Base-by-base conservation (phyloP, 1,139 yeast genomes). In the Geotrichum candidum region DNA sequence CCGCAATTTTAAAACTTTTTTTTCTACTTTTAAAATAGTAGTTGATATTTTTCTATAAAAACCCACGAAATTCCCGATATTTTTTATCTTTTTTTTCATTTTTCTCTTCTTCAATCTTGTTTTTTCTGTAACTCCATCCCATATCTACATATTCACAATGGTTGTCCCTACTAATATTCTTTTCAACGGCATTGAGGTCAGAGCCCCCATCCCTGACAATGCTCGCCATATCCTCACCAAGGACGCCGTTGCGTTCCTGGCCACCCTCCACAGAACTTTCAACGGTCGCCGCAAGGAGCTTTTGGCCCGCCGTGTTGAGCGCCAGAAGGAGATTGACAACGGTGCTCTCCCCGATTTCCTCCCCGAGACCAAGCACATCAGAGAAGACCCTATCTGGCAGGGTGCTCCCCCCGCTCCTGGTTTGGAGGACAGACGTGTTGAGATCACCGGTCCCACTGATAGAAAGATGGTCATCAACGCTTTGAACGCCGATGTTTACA, bases 361-460 rank as follows among this genome's bases (percentile, higher is more conserved):
- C 64, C 87, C 88, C 29, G 89, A 86, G 72, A 87, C 94, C 50
- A 78, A 77, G 67, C 74, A 81, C 71, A 84, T 87, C 71, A 80
- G 94, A 73, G 83, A 86, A 54, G 90, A 87, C 72, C 80, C 86
- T 45, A 80, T 87, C 56, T 87, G 94, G 94, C 84, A 83, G 65
- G 92, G 92, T 55, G 88, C 92, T 55, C 78, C 86, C 53, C 82
- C 86, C 64, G 90, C 87, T 46, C 87, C 84, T 52, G 91, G 91
- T 45, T 80, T 87, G 66, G 83, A 81, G 67, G 92, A 87, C 78
- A 82, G 92, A 66, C 82, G 91, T 71, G 87, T 86, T 41, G 96
- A 90, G 76, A 89, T 90, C 74, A 90, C 96, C 41, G 96, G 97
- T 55, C 97, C 97, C 41, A 84, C 88, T 51, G 89, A 86, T 71